phyloP scores from a whole-genome alignment of 371 early-diverging fungal species.

The Parasitella parasitica region DNA sequence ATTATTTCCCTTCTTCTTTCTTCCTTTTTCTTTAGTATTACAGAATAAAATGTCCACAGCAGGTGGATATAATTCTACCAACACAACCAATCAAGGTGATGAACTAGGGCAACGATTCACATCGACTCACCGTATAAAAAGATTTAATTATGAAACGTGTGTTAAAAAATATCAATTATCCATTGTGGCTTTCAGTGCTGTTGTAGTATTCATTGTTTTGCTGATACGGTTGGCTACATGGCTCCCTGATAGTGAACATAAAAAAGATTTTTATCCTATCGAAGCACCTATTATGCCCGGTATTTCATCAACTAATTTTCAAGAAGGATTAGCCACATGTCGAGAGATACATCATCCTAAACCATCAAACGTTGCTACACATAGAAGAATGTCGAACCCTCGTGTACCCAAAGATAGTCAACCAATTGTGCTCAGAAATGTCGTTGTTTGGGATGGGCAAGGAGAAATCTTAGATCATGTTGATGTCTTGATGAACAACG shows the following conservation, averaged over 20 bases:
- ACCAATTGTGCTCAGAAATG: conserved; percentile 48
- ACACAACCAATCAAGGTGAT: neutral
- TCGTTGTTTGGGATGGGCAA: conserved; percentile 60
- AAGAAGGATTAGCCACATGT: conserved; percentile 2
- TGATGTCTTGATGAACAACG: conserved; percentile 54
- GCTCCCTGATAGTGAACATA: neutral
- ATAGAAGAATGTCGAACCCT: neutral
- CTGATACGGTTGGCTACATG: conserved; percentile 2
- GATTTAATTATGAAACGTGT: neutral
- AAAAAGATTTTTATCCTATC: neutral
- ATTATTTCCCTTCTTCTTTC: too few relatives aligned
- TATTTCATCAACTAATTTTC: neutral
- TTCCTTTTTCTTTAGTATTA: too few relatives aligned
- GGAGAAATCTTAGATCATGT: conserved; percentile 42
- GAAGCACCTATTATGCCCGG: conserved; percentile 8
- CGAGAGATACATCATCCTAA: conserved; percentile 49
- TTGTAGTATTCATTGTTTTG: neutral
- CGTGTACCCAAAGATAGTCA: conserved; percentile 2
- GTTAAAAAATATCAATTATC: neutral
- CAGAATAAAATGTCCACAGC: neutral
- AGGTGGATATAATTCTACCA: neutral
- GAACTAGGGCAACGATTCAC: neutral
- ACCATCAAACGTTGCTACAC: neutral
- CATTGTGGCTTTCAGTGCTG: neutral
- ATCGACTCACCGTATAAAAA: neutral